phyloP scores from a whole-genome alignment of 257 asterid genomes.

The Rauvolfia tetraphylla region DNA sequence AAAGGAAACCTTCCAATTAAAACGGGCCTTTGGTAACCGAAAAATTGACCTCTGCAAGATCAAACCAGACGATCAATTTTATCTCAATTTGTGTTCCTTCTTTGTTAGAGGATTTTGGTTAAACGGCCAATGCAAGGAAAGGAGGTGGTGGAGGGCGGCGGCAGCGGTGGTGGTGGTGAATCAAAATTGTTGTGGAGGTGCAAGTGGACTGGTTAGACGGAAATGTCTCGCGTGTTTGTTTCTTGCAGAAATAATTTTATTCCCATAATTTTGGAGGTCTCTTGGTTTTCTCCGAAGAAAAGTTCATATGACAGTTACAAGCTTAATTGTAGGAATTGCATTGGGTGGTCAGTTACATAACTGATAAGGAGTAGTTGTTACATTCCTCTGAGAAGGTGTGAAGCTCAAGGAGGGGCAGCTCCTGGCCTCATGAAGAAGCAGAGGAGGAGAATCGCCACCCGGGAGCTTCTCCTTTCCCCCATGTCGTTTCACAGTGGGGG shows the following conservation, averaged over 20 bases:
- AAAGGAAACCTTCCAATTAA: neutral
- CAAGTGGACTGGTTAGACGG: conserved; percentile 8
- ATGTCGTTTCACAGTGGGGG: neutral
- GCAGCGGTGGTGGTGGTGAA: neutral
- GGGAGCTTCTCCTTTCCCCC: neutral
- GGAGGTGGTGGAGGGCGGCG: conserved; percentile 3
- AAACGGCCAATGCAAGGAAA: neutral
- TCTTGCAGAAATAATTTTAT: neutral
- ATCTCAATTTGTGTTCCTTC: neutral
- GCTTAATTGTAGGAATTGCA: conserved; percentile 17
- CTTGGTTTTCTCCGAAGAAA: neutral
- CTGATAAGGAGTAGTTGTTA: neutral
- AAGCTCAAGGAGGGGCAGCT: neutral
- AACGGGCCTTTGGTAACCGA: neutral
- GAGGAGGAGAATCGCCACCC: neutral
- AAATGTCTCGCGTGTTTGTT: neutral
- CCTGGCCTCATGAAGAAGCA: neutral
- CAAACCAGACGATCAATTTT: neutral
- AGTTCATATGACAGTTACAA: conserved; percentile 8
- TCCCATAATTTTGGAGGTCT: conserved; percentile 3
- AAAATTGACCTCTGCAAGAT: neutral
- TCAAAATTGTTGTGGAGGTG: neutral
- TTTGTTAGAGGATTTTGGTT: neutral
- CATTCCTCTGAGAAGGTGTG: neutral
- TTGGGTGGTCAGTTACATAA: conserved; percentile 3